Percentiles rank a stretch among this genome's conserved stretches.
Evolutionary conservation across 1,139 yeast genomes (phyloP).

Genomic region (Meyerozyma athensensis): DNA sequence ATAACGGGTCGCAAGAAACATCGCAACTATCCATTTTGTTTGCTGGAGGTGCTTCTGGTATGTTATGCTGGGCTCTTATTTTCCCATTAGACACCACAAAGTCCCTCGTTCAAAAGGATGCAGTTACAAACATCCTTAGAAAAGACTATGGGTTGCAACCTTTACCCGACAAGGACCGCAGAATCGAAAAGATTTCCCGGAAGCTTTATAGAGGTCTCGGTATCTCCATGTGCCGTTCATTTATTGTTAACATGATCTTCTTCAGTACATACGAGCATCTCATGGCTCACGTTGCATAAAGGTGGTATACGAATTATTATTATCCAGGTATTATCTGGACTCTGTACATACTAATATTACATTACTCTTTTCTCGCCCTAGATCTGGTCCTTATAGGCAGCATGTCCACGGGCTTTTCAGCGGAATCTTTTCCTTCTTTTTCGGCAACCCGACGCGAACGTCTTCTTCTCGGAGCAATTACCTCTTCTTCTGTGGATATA

Average conservation of each 20-base stretch:
- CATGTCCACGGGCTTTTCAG: constrained; percentile 6
- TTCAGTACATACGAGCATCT: constrained; percentile 68
- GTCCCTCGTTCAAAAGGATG: constrained; percentile 68
- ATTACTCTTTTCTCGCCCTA: constrained; percentile 6
- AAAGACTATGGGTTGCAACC: constrained; percentile 40
- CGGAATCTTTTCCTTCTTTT: constrained; percentile 5
- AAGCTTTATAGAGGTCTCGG: constrained; percentile 73
- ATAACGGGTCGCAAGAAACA: constrained; percentile 23
- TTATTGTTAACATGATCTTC: constrained; percentile 70
- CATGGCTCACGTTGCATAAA: constrained; percentile 45
- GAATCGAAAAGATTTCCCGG: constrained; percentile 32
- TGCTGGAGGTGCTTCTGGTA: constrained; percentile 82
- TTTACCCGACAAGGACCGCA: constrained; percentile 26
- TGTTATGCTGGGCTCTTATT: constrained; percentile 64
- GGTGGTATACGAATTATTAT: not conserved
- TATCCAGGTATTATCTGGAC: too few relatives aligned
- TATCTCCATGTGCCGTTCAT: constrained; percentile 65
- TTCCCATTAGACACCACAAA: constrained; percentile 82
- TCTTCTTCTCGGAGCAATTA: constrained; percentile 12
- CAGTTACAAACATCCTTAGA: constrained; percentile 61
- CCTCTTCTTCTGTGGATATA: constrained; percentile 19
- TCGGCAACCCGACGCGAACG: constrained; percentile 10
- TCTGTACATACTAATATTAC: not conserved
- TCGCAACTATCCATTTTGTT: constrained; percentile 37
- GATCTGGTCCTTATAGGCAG: constrained; percentile 4